Percentiles rank a stretch among this genome's conserved stretches.
Conservation (phyloP, 2,329 filamentous ascomycete species). For the Arthrobotrys musiformis region DNA sequence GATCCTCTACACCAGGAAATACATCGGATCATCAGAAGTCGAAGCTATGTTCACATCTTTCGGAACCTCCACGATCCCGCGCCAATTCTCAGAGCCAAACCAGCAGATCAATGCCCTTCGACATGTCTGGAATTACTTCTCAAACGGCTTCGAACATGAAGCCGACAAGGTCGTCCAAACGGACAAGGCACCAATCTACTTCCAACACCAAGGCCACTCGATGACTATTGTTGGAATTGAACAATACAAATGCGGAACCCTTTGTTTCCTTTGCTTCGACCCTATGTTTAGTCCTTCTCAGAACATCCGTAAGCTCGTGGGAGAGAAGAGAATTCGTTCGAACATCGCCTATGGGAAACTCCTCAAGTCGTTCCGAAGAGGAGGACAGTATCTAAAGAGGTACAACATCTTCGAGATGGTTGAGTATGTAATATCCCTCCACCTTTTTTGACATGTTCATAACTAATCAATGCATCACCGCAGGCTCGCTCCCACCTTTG, state of each 20-base stretch:
- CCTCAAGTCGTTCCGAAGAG: slow-evolving; percentile 79
- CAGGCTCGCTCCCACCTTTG: slow-evolving; percentile 26
- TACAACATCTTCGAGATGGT: slow-evolving; percentile 83
- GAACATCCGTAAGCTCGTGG: slow-evolving; percentile 71
- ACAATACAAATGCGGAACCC: slow-evolving; percentile 71
- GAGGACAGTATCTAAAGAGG: slow-evolving; percentile 73
- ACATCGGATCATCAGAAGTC: slow-evolving; percentile 91
- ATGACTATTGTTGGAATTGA: slow-evolving; percentile 90
- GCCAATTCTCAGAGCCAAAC: slow-evolving; percentile 6
- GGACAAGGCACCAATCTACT: slow-evolving; percentile 82
- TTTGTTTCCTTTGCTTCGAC: slow-evolving; percentile 85
- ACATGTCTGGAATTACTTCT: slow-evolving; percentile 80
- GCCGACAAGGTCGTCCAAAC: slow-evolving; percentile 74
- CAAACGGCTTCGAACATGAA: slow-evolving; percentile 56
- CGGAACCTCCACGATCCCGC: slow-evolving; percentile 8
- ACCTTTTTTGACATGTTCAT: neutral
- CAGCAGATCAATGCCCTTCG: slow-evolving; percentile 62
- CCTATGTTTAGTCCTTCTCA: slow-evolving; percentile 72
- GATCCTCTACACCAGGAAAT: slow-evolving; percentile 88
- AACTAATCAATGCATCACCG: neutral
- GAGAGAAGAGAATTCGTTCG: slow-evolving; percentile 64
- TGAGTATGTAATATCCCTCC: slow-evolving; percentile 67
- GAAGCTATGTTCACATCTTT: slow-evolving; percentile 57
- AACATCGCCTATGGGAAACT: slow-evolving; percentile 67
- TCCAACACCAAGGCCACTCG: slow-evolving; percentile 89